These are phyloP conservation scores for Candida tropicalis DNA, from an alignment of 1,139 yeast genomes.

Conservation along the genomic window DNA sequence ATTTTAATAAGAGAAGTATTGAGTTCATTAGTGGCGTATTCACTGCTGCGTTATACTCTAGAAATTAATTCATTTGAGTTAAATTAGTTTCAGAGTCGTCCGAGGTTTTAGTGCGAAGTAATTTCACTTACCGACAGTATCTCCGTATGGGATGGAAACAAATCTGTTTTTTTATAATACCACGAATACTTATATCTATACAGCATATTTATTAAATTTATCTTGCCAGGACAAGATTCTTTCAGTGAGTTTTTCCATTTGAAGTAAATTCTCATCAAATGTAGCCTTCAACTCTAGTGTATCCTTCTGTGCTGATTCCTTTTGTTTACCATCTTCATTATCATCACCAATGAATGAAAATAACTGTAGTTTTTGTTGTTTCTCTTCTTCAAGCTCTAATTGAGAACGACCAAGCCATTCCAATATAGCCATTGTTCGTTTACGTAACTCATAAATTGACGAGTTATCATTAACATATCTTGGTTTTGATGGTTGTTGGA, in stretches of 20 bases:
- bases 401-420: constrained; percentile 90
- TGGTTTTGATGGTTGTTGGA: constrained; percentile 77
- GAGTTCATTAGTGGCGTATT: too few relatives aligned
- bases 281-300: constrained; percentile 37
- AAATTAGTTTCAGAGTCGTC: too few relatives aligned
- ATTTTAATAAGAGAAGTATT: too few relatives aligned
- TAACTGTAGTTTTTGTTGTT: constrained; percentile 53
- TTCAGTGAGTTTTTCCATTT: constrained; percentile 73
- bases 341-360: constrained; percentile 24
- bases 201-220: constrained; percentile 48
- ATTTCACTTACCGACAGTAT: too few relatives aligned
- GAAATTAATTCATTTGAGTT: too few relatives aligned
- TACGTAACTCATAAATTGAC: constrained; percentile 77
- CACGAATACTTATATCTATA: too few relatives aligned
- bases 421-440: constrained; percentile 84
- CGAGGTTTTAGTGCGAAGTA: too few relatives aligned
- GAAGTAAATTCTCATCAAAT: constrained; percentile 59
- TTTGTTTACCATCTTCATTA: constrained; percentile 11
- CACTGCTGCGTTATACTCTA: too few relatives aligned
- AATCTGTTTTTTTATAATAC: too few relatives aligned
- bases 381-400: constrained; percentile 74
- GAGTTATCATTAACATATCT: constrained; percentile 77
- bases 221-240: constrained; percentile 78
- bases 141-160: too few relatives aligned
- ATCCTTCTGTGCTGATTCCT: constrained; percentile 32